Base-by-base conservation (phyloP, 2,329 filamentous ascomycete species). In the Waltergamsia citrina region DNA sequence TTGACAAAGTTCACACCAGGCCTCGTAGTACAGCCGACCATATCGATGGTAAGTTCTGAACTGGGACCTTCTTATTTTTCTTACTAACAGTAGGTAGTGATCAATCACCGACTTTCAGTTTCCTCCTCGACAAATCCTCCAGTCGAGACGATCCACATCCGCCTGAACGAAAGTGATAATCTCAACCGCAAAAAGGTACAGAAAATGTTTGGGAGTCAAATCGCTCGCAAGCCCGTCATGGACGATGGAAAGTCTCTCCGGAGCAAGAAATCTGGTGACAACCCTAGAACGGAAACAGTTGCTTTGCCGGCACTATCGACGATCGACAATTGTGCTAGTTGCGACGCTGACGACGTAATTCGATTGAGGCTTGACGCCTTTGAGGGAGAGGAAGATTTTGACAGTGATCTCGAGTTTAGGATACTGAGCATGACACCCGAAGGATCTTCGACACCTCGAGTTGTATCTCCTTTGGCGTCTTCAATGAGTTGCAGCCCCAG, bases 371-470 rank as follows among this genome's bases (percentile, higher is more conserved):
- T 12, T 22, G 19, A 30, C 29, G 32, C 36, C 38, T 61, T 65
- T 39, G 50, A 54, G n/a, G 40, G 50, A 5, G 62, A 65, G 42
- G 41, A 42, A 22, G 53, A 47, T 30, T 62, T 63, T 35, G 54
- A 60, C 27, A 44, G 46, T 34, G 45, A 61, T 34, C 53, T 63
- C 38, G 50, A 57, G 28, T 50, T 56, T 46, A 56, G 60, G 11
- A 49, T 63, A 37, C 49, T 63, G 41, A 50, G 42, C 19, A 50
- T 45, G 22, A 46, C 43, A 15, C 60, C 60, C 6, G 43, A 54
- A 20, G 59, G 52, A 30, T 56, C 48, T 31, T 63, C 60, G 3
- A 63, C 60, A 3, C 60, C 60, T 22, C 56, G 53, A 28, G 43
- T 47, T 16, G 7, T 16, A 6, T 16, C 11, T 7, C 14, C 14